A percentile compares a stretch with the other conserved stretches of the same genome.
Evolutionary conservation across 345 rosid genomes (phyloP).

Genomic region (Eucalyptus erythrocorys): DNA sequence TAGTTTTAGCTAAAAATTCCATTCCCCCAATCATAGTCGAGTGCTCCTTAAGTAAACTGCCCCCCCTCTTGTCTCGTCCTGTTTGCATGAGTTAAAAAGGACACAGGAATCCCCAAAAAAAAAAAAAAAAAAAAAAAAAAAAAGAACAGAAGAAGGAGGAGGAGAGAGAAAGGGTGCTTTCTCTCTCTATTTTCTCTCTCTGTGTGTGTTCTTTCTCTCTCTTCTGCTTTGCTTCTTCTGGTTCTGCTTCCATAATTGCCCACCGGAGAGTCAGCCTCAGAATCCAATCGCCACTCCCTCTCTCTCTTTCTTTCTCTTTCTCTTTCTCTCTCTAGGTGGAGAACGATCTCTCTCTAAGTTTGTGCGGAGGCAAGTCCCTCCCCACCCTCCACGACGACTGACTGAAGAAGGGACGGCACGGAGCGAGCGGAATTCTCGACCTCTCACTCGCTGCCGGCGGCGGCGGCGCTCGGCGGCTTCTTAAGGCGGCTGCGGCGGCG

Average conservation of each 20-base stretch:
- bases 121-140: too few relatives aligned
- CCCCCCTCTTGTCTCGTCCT: background rate
- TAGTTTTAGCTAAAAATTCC: background rate
- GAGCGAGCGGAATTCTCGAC: background rate
- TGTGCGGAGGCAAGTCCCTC: background rate
- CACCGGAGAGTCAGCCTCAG: background rate
- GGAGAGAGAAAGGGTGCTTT: too few relatives aligned
- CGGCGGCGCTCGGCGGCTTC: background rate
- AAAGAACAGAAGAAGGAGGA: background rate
- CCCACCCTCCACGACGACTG: background rate
- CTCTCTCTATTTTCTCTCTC: background rate
- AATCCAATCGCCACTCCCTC: background rate
- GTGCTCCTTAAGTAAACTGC: background rate
- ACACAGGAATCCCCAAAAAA: background rate
- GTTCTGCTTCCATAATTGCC: background rate
- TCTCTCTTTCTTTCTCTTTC: background rate
- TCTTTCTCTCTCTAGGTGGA: background rate
- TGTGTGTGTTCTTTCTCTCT: background rate
- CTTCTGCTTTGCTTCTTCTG: background rate
- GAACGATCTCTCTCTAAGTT: background rate
- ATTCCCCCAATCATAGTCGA: background rate
- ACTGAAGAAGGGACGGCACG: background rate
- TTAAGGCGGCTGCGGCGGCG: too few relatives aligned
- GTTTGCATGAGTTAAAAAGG: background rate
- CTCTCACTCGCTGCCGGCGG: background rate